Conservation (phyloP, 306 rosid genomes). For the Parietaria judaica region DNA sequence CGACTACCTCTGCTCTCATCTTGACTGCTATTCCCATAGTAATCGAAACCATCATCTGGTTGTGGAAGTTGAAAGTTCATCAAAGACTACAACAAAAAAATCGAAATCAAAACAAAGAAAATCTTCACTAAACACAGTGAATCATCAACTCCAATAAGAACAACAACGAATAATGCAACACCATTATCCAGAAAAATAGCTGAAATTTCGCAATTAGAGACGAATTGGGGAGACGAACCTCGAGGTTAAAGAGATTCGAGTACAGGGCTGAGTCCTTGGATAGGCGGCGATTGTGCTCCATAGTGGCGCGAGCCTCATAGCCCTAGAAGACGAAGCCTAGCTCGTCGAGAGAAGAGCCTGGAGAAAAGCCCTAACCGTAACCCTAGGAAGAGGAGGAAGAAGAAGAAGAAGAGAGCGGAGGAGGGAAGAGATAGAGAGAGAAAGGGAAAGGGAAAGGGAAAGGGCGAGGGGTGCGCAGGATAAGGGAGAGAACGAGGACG, state of each 20-base stretch:
- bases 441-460: slow-evolving; percentile 4
- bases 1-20: slow-evolving; percentile 96
- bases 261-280: slow-evolving; percentile 50
- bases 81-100: slow-evolving; percentile 63
- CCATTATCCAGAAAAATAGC: background rate
- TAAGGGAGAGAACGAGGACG: slow-evolving; percentile 9
- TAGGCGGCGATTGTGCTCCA: slow-evolving; percentile 60
- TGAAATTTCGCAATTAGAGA: background rate
- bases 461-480: slow-evolving; percentile 13
- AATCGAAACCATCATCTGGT: slow-evolving; percentile 81
- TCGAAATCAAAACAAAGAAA: slow-evolving; percentile 7
- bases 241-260: slow-evolving; percentile 74
- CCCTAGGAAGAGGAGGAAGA: slow-evolving; percentile 23
- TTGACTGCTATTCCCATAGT: slow-evolving; percentile 95
- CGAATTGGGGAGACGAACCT: slow-evolving; percentile 36
- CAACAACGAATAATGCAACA: background rate
- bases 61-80: slow-evolving; percentile 88
- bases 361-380: slow-evolving; percentile 24
- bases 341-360: slow-evolving; percentile 19
- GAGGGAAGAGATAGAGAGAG: background rate
- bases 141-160: slow-evolving; percentile 10
- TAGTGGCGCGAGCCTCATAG: slow-evolving; percentile 23
- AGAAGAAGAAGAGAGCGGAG: background rate
- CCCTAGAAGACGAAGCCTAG: slow-evolving; percentile 20
- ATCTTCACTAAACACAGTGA: slow-evolving; percentile 1